Conservation (phyloP, 352 stramenopile species). For the Pythium periplocum region DNA sequence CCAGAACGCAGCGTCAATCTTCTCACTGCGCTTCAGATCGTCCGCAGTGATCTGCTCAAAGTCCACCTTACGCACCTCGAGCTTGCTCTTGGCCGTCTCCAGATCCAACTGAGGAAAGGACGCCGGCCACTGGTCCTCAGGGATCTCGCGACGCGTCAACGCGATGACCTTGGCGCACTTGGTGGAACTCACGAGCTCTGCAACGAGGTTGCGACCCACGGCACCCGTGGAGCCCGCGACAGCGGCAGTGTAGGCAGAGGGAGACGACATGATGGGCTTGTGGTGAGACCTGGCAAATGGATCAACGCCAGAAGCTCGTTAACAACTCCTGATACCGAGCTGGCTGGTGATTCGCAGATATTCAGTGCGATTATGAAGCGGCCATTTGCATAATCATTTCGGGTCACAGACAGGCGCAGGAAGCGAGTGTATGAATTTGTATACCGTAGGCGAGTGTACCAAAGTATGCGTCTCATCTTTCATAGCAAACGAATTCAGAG, state of each 20-base stretch:
- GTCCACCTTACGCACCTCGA: slow-evolving; percentile 45
- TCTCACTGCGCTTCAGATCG: slow-evolving; percentile 23
- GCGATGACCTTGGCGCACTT: slow-evolving; percentile 58
- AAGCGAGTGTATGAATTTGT: too few relatives aligned
- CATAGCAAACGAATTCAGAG: too few relatives aligned
- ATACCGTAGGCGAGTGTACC: too few relatives aligned
- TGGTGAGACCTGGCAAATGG: too few relatives aligned
- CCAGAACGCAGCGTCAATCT: slow-evolving; percentile 62
- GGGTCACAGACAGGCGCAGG: too few relatives aligned
- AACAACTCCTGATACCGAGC: too few relatives aligned
- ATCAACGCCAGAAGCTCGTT: too few relatives aligned
- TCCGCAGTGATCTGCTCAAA: slow-evolving; percentile 43
- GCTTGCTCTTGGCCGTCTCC: slow-evolving; percentile 30
- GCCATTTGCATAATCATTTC: too few relatives aligned
- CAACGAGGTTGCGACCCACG: slow-evolving; percentile 65
- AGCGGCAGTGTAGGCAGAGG: slow-evolving; percentile 37
- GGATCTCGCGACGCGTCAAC: slow-evolving; percentile 49
- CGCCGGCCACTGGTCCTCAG: slow-evolving; percentile 26
- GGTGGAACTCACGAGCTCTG: slow-evolving; percentile 49
- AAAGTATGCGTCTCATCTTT: too few relatives aligned
- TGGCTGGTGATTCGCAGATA: too few relatives aligned
- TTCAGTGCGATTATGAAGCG: too few relatives aligned
- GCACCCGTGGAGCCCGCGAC: slow-evolving; percentile 71
- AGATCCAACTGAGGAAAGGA: slow-evolving; percentile 48
- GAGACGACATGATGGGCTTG: too few relatives aligned